Evolutionary conservation across 345 rosid species (phyloP), one percentile per base, ranked within the genome.

Genomic region (Ailanthus altissimus): DNA sequence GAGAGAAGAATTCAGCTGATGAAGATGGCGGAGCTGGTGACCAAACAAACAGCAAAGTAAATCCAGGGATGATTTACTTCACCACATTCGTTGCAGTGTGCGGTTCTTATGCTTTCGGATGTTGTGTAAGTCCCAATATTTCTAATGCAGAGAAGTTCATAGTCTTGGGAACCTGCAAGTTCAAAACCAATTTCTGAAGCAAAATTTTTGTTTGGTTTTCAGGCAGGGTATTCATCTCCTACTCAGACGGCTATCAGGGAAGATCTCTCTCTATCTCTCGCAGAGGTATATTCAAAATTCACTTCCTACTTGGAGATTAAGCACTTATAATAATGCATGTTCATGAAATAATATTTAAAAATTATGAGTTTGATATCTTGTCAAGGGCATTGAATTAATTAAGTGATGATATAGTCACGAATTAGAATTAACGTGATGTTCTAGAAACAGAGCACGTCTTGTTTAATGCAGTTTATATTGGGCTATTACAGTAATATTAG

Each of bases 191-290:
- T 11, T 72, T 51, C 36, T 45, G 74, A 65, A 54, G 64, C 36
- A 32, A 21, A 54, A 67, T n/a, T 42, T 57, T 25, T 25, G 6
- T 32, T 18, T 51, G 49, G 62, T 70, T 70, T 85, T 61, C 94
- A 93, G 98, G 95, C 85, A 12, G 98, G 98, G 40, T 93, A 87
- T 75, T 94, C 98, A 13, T 94, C 98, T 32, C 98, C 98, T 38
- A 88, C 97, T 71, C 97, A 94, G 83, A 45, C 89, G 91, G 93
- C 21, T 18, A 53, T 53, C 23, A 53, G 23, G 8, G 58, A 53
- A 53, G 58, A 53, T 53, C 58, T 53, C 23, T 53, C 21, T 6
- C 5, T 91, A 5, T 78, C 89, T 59, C 79, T 90, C 51, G 90
- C 91, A 57, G 14, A 57, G 59, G 59, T 54, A 54, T n/a, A 20